A percentile compares a stretch with the other conserved stretches of the same genome.
phyloP scores from a whole-genome alignment of 805 yeast species.

The Limtongia smithiae region DNA sequence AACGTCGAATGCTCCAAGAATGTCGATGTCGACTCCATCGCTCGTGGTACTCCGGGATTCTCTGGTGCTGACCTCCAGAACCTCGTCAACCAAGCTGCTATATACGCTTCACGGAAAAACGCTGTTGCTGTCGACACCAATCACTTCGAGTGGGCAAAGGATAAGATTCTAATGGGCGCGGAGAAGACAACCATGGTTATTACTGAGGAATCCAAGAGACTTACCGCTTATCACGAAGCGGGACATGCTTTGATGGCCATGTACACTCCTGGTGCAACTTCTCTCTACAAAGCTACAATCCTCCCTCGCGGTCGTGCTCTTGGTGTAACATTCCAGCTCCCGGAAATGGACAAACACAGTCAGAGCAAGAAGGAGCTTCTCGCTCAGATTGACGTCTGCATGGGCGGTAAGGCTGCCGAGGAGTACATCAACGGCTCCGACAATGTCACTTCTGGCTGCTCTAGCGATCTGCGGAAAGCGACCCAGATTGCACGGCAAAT shows the following conservation, averaged over 20 bases:
- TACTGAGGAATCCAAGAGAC: slow-evolving; percentile 88
- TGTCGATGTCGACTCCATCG: slow-evolving; percentile 85
- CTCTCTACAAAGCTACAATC: slow-evolving; percentile 93
- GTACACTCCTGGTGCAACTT: slow-evolving; percentile 90
- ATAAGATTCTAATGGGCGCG: slow-evolving; percentile 95
- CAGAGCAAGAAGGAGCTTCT: slow-evolving; percentile 84
- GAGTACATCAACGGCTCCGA: slow-evolving; percentile 87
- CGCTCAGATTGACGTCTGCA: slow-evolving; percentile 91
- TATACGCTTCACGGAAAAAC: slow-evolving; percentile 87
- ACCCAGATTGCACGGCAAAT: slow-evolving; percentile 91
- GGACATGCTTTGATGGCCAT: slow-evolving; percentile 99
- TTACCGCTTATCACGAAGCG: slow-evolving; percentile 98
- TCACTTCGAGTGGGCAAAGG: slow-evolving; percentile 99
- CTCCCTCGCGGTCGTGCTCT: slow-evolving; percentile 95
- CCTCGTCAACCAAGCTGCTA: slow-evolving; percentile 96
- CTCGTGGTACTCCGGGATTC: slow-evolving; percentile 96
- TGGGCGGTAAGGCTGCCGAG: slow-evolving; percentile 99
- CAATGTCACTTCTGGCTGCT: slow-evolving; percentile 92
- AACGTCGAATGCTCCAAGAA: slow-evolving; percentile 80
- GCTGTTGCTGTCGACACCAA: slow-evolving; percentile 86
- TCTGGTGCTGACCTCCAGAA: slow-evolving; percentile 98
- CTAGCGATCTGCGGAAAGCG: slow-evolving; percentile 84
- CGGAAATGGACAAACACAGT: slow-evolving; percentile 97
- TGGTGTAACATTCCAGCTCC: slow-evolving; percentile 95
- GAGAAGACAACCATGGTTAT: slow-evolving; percentile 96